phyloP scores from a whole-genome alignment of 2,329 filamentous ascomycete species.

The Xylariaceae sp. region DNA sequence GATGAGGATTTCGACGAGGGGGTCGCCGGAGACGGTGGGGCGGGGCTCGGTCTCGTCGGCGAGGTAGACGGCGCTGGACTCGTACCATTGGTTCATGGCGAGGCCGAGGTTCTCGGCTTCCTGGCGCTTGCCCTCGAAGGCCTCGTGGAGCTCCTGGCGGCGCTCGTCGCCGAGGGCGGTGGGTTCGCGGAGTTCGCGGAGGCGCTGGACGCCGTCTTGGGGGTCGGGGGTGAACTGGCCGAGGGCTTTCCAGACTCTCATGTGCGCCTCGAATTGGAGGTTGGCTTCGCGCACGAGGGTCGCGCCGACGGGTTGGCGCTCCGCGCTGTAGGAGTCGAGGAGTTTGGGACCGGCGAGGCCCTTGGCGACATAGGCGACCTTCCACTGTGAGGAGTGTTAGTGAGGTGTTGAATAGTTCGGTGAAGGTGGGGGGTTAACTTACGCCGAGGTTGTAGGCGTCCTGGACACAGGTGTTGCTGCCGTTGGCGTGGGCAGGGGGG shows the following conservation, averaged over 20 bases:
- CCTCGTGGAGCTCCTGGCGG: conserved; percentile 35
- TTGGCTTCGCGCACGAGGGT: conserved; percentile 49
- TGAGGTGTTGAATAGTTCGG: neutral
- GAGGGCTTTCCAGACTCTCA: conserved; percentile 41
- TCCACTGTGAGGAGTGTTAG: conserved; percentile 37
- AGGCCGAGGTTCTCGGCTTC: conserved; percentile 41
- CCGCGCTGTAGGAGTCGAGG: conserved; percentile 40
- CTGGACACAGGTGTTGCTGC: conserved; percentile 55
- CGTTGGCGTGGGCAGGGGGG: conserved; percentile 52
- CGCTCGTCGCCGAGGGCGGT: conserved; percentile 34
- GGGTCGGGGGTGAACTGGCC: conserved; percentile 37
- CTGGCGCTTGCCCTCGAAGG: conserved; percentile 45
- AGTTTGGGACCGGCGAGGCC: conserved; percentile 35
- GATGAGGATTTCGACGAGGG: conserved; percentile 27
- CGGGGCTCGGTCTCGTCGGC: conserved; percentile 24
- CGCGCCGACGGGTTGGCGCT: conserved; percentile 46
- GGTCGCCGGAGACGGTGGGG: conserved; percentile 29
- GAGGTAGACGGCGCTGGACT: conserved; percentile 36
- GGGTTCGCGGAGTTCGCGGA: conserved; percentile 34
- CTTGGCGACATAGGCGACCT: conserved; percentile 44
- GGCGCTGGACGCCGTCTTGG: conserved; percentile 35
- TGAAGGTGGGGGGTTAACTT: neutral
- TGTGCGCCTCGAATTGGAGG: conserved; percentile 50
- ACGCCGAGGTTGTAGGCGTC: conserved; percentile 50
- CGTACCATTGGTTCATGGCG: conserved; percentile 47